Evolutionary conservation across 495 filamentous ascomycete genomes (phyloP), one percentile per base, ranked within the genome.

Genomic region (Hypoxylon cercidicola): DNA sequence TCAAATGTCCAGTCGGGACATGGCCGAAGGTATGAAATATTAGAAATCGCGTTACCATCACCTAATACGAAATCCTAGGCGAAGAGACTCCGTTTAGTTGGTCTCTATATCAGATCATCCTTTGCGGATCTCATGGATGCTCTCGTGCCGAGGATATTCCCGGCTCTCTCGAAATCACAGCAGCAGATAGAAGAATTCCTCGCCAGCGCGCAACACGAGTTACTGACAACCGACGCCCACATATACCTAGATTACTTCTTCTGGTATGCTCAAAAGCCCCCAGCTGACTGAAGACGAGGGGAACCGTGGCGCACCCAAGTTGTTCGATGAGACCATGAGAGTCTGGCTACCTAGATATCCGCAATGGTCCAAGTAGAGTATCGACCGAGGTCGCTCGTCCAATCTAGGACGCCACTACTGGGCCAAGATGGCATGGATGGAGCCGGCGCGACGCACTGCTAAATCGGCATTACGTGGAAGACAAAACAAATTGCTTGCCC

Each of bases 1-100:
- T 72, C 55, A 87, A 87, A 66, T 71, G 84, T 18, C 87, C 87
- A 0, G 76, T 78, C 12, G 88, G 86, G 39, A 69, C 78, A 2
- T 88, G 85, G 86, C 75, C 86, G 0, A 75, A 77, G 41, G 82
- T 53, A 41, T 8, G 10, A 5, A 2, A 37, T 35, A n/a, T 7
- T 13, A 10, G n/a, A 88, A 1, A 51, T n/a, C 23, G 15, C 19
- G 16, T 9, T 35, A 13, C 0, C n/a, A 9, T 35, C 28, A 35
- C 15, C 50, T 53, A 41, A 53, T 35, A 53, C 3, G 23, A 16
- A 37, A 10, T 19, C 8, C 4, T 18, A 53, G 35, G 50, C 89
- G 54, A 78, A 77, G 37, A 77, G 76, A 32, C 64, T 87, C 69
- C 85, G 84, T 61, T 71, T 84, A 59, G 79, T 89, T 30, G 88